phyloP scores from a whole-genome alignment of 1,284 basidiomycete genomes.

The Rhodotorula glutinis region DNA sequence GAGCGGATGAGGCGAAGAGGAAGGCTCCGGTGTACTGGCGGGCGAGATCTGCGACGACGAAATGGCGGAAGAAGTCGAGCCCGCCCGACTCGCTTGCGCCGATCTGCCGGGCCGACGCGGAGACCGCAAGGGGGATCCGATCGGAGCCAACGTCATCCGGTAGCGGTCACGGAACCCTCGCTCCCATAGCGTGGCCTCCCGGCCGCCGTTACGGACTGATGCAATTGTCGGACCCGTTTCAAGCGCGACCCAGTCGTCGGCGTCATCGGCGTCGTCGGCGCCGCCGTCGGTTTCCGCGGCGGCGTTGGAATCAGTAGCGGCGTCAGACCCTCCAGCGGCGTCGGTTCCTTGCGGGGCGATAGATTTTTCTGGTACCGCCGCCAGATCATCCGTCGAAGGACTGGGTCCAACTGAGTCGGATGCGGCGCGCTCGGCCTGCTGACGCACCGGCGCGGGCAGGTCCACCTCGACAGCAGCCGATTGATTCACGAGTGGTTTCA shows the following conservation, averaged over 20 bases:
- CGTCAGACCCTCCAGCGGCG: too few species aligned
- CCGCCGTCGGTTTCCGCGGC: too few species aligned
- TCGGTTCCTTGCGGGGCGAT: too few species aligned
- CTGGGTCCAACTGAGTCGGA: too few species aligned
- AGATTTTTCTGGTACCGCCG: too few species aligned
- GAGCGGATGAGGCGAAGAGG: neutral
- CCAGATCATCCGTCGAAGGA: too few species aligned
- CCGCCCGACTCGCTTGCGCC: neutral
- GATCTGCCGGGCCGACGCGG: neutral
- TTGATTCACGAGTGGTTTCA: too few species aligned
- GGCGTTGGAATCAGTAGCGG: too few species aligned
- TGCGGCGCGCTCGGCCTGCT: too few species aligned
- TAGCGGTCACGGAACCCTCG: constrained; percentile 46
- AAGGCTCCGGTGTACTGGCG: constrained; percentile 18
- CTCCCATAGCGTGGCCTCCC: constrained; percentile 46
- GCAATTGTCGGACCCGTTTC: constrained; percentile 15
- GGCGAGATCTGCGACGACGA: constrained; percentile 11
- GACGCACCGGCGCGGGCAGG: too few species aligned
- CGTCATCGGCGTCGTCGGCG: neutral
- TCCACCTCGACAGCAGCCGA: too few species aligned
- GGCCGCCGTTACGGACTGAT: constrained; percentile 44
- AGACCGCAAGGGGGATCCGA: constrained; percentile 9
- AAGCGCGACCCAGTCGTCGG: constrained; percentile 46
- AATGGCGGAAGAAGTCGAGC: constrained; percentile 15
- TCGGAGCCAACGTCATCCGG: constrained; percentile 25